Evolutionary conservation across 2,329 filamentous ascomycete genomes (phyloP).

Genomic region (Colletotrichum sp.): DNA sequence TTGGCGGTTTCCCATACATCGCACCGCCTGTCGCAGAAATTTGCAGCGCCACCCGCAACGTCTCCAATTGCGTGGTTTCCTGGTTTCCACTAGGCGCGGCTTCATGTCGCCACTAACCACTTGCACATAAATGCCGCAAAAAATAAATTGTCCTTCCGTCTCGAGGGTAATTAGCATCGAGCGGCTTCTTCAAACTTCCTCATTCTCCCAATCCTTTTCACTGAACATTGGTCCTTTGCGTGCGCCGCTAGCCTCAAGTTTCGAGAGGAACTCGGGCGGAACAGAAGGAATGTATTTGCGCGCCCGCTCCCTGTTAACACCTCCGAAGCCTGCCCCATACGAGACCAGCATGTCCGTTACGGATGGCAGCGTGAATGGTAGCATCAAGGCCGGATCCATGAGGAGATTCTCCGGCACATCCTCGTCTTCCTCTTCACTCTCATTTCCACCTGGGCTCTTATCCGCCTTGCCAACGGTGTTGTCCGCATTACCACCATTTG

Average conservation of each 20-base stretch:
- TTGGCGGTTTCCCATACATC: constrained; percentile 5
- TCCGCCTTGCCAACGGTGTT: constrained; percentile 46
- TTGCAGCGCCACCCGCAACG: neutral
- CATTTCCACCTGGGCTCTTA: constrained; percentile 33
- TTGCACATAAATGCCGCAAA: neutral
- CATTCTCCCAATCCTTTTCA: constrained; percentile 71
- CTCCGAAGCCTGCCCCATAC: constrained; percentile 93
- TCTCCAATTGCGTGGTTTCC: neutral
- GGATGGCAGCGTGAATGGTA: constrained; percentile 94
- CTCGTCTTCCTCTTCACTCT: constrained; percentile 57
- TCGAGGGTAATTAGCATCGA: neutral
- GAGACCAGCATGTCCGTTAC: constrained; percentile 97
- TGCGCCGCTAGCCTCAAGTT: constrained; percentile 70
- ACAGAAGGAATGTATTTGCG: constrained; percentile 96
- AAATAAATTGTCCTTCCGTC: neutral
- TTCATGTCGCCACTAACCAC: neutral
- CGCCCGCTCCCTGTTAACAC: constrained; percentile 88
- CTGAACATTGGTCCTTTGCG: constrained; percentile 62
- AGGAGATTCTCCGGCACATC: constrained; percentile 78
- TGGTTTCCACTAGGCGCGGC: neutral
- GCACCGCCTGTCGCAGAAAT: neutral
- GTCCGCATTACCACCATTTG: constrained; percentile 49
- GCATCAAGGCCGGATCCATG: constrained; percentile 86
- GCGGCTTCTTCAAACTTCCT: constrained; percentile 51
- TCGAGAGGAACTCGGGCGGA: constrained; percentile 89